Evolutionary conservation across 2,329 filamentous ascomycete genomes (phyloP), one percentile per base, ranked within the genome.

Genomic region (Diplocarpon rosae): DNA sequence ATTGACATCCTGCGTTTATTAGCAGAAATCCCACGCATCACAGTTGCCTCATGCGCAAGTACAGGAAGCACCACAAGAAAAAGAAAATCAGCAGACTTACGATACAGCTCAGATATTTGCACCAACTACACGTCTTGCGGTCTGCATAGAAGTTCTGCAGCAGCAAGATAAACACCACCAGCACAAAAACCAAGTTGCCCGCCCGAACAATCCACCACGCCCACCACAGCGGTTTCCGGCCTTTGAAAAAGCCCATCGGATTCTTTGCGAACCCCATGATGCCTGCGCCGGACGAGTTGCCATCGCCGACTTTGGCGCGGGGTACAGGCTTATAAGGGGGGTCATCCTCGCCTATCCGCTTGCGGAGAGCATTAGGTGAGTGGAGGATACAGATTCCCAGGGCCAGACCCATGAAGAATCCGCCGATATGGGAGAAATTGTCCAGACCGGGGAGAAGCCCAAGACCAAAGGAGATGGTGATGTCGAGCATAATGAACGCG

Each of bases 351-450:
- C 83, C 84, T 45, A 89, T 83, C 36, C 83, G 78, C 47, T 80
- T 72, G 29, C 88, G 78, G 15, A 95, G 71, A 1, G 79, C 72
- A 52, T 88, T 85, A 1, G 92, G 92, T 3, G 89, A 95, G 60
- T 90, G 88, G 49, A 98, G 70, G 24, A 98, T 72, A 50, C 82
- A 93, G 41, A 96, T 72, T 11, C 92, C 92, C 1, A 95, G 75
- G 0, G 82, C 83, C 6, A 98, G 67, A 1, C 92, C 92, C 79
- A 94, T 94, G 40, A 94, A 66, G 63, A 96, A 95, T 1, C 92
- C 92, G 43, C 92, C 92, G 50, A 98, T 95, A 56, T 98, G 92
- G 13, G 86, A 85, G 64, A 96, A 98, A 65, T 98, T 98, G 69
- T 98, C 92, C 37, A 98, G 67, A 8, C 89, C 90, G 0, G 92